Evolutionary conservation across 768 basidiomycete species (phyloP), one percentile per base, ranked within the genome.

Genomic region (Termitomyces sp.): DNA sequence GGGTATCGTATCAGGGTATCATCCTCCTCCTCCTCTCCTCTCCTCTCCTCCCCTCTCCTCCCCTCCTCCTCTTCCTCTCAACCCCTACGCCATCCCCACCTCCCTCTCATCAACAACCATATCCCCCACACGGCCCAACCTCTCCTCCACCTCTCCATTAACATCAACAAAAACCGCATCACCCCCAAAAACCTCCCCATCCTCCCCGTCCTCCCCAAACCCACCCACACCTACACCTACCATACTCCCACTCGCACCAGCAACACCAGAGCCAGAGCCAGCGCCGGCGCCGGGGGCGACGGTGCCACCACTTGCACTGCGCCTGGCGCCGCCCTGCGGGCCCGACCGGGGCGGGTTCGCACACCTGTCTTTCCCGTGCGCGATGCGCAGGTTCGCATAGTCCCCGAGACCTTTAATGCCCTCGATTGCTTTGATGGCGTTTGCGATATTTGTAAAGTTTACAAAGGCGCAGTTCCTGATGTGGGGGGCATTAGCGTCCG

Each of bases 381-480:
- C 88, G 58, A 99, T 91, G 41, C 93, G 88, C 63, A 98, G 74
- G 70, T 87, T 87, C 18, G 84, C 78, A 68, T 98, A 98, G 68
- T 98, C 95, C 2, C 92, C 84, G 68, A 93, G 91, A 67, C 79
- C 84, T 82, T 96, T 96, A 72, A 97, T 83, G 8, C 87, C 89
- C 57, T 98, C 96, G 66, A 98, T 95, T n/a, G 96, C 94, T 77
- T 98, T 98, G 79, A 94, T 94, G 13, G 94, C 94, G 67, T 95
- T 95, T 51, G 88, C 86, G 63, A 97, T 85, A 74, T 94, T 94
- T 34, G 94, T 96, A 64, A 94, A 96, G 76, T 96, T 97, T 66
- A 94, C 88, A 68, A 94, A 99, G 31, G 92, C 93, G 69, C 94
- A 95, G 74, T 94, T 93, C 82, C 92, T 94, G 61, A n/a, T 10